Evolutionary conservation across 2,329 filamentous ascomycete genomes (phyloP), one percentile per base, ranked within the genome.

Genomic region (Diaporthe ilicicola): DNA sequence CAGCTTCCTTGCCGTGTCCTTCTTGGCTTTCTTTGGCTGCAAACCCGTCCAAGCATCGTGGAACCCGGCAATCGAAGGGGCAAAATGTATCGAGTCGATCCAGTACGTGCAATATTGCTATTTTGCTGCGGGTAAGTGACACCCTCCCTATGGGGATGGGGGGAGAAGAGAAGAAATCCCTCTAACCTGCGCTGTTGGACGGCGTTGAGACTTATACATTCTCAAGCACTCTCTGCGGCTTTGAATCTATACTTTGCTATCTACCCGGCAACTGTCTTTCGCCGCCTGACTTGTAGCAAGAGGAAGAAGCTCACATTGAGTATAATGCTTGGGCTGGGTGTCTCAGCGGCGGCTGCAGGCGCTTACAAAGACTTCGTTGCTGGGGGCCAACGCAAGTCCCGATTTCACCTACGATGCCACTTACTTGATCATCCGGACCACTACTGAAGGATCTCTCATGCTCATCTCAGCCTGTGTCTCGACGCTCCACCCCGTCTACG

Each of bases 401-500:
- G 59, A 62, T 62, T 62, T 62, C 13, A 34, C 24, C 9, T 62
- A 42, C 48, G 59, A 48, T 42, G 34, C 29, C 8, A 37, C 59
- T 24, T 22, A 34, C 27, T 12, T 62, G 19, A 48, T 34, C 17
- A 62, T 48, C 12, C 48, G 42, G 59, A 62, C 59, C 24, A 62
- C 27, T 22, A 34, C 42, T 5, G 42, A 62, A 62, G 42, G 59
- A 62, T 48, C 42, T 34, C 42, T 62, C 42, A 62, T 62, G 59
- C 59, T 62, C 13, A 62, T 62, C 13, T 62, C 59, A 24, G 42
- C 59, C 29, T 62, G 59, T 62, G 8, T 62, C 19, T 42, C 59
- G 27, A 62, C 59, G 13, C 59, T 62, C n/a, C 59, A 62, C 29
- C 59, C 59, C n/a, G 42, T 62, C 27, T 62, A 62, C 42, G 59